Evolutionary conservation across 2,329 filamentous ascomycete genomes (phyloP).

Genomic region (Microsporum audouinii): DNA sequence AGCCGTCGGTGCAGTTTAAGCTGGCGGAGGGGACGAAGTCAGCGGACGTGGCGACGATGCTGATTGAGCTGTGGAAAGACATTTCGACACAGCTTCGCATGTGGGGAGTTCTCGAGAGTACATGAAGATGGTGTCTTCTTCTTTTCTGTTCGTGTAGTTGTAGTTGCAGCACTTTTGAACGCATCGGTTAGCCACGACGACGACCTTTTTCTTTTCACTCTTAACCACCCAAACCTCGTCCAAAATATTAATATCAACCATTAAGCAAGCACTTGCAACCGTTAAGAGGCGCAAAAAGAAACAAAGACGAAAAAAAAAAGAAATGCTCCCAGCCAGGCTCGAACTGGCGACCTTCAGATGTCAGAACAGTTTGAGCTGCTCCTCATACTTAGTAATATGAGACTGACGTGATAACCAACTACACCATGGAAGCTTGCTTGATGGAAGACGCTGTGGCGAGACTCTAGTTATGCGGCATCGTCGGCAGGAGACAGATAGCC

Average conservation of each 20-base stretch:
- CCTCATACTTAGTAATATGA: conserved; percentile 13
- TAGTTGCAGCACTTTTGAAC: background rate
- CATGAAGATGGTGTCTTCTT: background rate
- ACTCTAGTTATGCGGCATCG: background rate
- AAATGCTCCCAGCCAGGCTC: conserved; percentile 14
- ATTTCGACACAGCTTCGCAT: conserved; percentile 25
- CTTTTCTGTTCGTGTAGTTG: background rate
- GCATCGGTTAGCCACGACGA: background rate
- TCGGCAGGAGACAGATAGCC: background rate
- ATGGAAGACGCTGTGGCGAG: background rate
- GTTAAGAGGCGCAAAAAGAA: background rate
- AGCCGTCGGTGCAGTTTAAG: conserved; percentile 8
- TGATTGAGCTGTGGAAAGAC: conserved; percentile 27
- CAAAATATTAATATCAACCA: background rate
- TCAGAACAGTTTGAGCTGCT: conserved; percentile 10
- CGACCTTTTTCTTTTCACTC: background rate
- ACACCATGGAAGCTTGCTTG: conserved; percentile 13
- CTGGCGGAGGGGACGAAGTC: conserved; percentile 15
- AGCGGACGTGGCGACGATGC: conserved; percentile 23
- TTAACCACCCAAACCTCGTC: background rate
- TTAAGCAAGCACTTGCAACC: too few species aligned
- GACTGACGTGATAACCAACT: conserved; percentile 15
- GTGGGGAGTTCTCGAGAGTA: conserved; percentile 18
- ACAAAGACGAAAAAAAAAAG: conserved; percentile 1
- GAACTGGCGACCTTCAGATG: conserved; percentile 15